These are phyloP conservation scores for Schizosaccharomyces lindneri DNA, from an alignment of 805 yeast genomes.

Conservation along the genomic window DNA sequence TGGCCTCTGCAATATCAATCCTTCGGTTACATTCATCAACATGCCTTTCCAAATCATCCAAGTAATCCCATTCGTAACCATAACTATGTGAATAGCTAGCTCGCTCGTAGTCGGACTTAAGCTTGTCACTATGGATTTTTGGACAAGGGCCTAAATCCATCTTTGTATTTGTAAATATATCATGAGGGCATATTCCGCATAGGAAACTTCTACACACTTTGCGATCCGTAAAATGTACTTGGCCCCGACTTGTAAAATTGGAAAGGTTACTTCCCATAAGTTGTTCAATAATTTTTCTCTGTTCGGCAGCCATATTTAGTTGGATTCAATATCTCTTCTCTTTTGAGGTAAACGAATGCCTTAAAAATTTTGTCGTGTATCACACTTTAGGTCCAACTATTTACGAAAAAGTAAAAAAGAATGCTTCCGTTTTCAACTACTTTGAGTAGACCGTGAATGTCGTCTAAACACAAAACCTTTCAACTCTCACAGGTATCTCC, in stretches of 20 bases:
- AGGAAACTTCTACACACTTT: conserved; percentile 56
- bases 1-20: conserved; percentile 33
- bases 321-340: too few relatives aligned
- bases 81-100: conserved; percentile 18
- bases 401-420: too few relatives aligned
- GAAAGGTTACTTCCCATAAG: conserved; percentile 36
- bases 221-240: conserved; percentile 24
- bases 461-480: too few relatives aligned
- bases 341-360: too few relatives aligned
- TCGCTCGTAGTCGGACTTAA: conserved; percentile 42
- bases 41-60: conserved; percentile 25
- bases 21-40: conserved; percentile 42
- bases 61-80: conserved; percentile 24
- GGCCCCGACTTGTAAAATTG: conserved; percentile 16
- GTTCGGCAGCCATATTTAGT: conserved; percentile 36
- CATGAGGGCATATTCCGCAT: conserved; percentile 75
- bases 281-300: conserved; percentile 49
- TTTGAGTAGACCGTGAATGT: too few relatives aligned
- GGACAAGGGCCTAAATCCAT: conserved; percentile 66
- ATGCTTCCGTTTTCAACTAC: too few relatives aligned
- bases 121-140: conserved; percentile 45
- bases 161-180: conserved; percentile 57
- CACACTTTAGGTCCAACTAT: too few relatives aligned
- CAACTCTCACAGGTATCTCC: too few relatives aligned
- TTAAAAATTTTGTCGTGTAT: too few relatives aligned